A percentile compares a stretch with the other conserved stretches of the same genome.
These are phyloP conservation scores for Fusarium virguliforme DNA, from an alignment of 2,329 filamentous ascomycete genomes.

Conservation along the genomic window DNA sequence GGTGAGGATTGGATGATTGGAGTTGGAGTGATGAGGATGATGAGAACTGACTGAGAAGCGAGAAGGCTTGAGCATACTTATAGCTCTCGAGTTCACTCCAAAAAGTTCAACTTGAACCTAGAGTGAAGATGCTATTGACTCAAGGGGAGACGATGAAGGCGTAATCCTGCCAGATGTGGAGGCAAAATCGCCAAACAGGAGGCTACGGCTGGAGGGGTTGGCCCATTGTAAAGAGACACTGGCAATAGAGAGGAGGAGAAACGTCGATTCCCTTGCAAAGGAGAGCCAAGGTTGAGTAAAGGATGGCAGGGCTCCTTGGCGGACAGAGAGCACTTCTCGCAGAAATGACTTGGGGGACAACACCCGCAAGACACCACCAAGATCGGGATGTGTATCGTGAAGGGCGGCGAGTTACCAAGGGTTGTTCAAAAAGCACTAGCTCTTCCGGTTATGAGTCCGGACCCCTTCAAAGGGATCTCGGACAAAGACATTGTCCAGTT, in stretches of 20 bases:
- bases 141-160: conserved; percentile 21
- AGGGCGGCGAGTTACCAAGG: conserved; percentile 1
- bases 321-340: conserved; percentile 4
- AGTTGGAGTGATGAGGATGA: conserved; percentile 27
- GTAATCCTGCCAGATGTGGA: conserved; percentile 23
- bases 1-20: conserved; percentile 1
- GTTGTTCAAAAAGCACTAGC: conserved; percentile 20
- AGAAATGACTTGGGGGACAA: neutral
- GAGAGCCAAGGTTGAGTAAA: conserved; percentile 16
- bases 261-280: conserved; percentile 21
- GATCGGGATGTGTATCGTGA: conserved; percentile 6
- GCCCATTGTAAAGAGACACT: conserved; percentile 25
- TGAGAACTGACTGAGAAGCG: conserved; percentile 5
- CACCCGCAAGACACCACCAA: neutral
- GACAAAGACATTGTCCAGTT: conserved; percentile 10
- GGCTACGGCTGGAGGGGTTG: neutral
- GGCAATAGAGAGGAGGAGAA: conserved; percentile 15
- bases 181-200: conserved; percentile 14
- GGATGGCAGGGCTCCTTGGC: neutral
- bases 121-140: conserved; percentile 10
- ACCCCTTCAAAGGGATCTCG: neutral
- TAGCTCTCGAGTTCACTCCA: conserved; percentile 18
- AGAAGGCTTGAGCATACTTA: conserved; percentile 34
- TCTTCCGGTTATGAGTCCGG: neutral
- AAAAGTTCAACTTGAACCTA: neutral